Conservation (phyloP, 257 asterid genomes). For the Cinchona pubescens region DNA sequence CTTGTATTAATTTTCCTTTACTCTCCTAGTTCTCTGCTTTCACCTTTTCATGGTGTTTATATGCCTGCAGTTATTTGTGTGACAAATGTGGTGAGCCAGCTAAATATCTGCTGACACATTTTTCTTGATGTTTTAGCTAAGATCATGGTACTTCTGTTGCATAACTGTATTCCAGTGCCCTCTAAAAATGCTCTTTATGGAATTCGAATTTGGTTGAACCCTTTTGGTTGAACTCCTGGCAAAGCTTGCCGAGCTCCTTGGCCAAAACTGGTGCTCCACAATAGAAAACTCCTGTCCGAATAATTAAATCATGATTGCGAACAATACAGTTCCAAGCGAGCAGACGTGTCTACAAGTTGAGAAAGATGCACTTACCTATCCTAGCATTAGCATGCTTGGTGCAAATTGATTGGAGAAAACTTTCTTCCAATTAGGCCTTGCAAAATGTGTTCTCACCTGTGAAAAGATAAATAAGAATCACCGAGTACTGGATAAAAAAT, state of each 20-base stretch:
- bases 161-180: neutral
- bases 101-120: neutral
- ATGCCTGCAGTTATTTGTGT: neutral
- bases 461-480: slow-evolving; percentile 8
- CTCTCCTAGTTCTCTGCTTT: slow-evolving; percentile 1
- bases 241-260: slow-evolving; percentile 76
- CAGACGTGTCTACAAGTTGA: neutral
- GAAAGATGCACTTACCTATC: slow-evolving; percentile 49
- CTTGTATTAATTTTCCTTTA: neutral
- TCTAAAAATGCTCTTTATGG: slow-evolving; percentile 88
- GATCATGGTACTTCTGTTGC: neutral
- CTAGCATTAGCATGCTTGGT: slow-evolving; percentile 93
- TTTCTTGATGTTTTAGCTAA: neutral
- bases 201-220: slow-evolving; percentile 91
- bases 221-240: slow-evolving; percentile 79
- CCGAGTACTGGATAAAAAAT: neutral
- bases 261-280: slow-evolving; percentile 88
- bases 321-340: neutral
- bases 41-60: neutral
- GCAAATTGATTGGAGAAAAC: slow-evolving; percentile 67
- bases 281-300: slow-evolving; percentile 78
- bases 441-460: slow-evolving; percentile 93
- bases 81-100: neutral
- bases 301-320: neutral
- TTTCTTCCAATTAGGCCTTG: slow-evolving; percentile 97